Evolutionary conservation across 1,284 basidiomycete species (phyloP), one percentile per base, ranked within the genome.

Genomic region (Naganishia liquefaciens): DNA sequence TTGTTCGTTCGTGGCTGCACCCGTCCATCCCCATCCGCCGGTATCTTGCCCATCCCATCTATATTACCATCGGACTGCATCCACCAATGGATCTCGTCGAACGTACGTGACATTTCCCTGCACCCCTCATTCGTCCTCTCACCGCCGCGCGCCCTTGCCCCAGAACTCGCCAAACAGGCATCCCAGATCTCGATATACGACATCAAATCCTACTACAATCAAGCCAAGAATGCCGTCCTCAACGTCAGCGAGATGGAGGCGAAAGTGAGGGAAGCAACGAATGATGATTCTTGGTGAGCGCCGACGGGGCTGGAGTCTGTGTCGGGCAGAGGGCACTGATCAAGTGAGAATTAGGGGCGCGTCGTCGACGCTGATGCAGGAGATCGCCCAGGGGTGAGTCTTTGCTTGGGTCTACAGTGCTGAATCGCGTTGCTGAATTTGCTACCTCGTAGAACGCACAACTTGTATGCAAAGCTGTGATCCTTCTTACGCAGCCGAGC

Each of bases 241-340:
- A 98, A 98, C 81, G 84, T 97, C 67, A 91, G 89, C 70, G 95
- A 98, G 81, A 96, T 93, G 86, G 96, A 99, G 79, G 91, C 88
- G 19, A 98, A 98, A 80, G 95, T 99, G 33, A 84, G 87, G 71
- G 96, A 99, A 70, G 95, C 96, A 2, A 99, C 96, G 9, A 99
- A 97, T 73, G 93, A 98, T 75, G 96, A 99, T 70, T 88, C 95
- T 63, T 99, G 95, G 95, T 95, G 75, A 70, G 84, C 78, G 19
- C 33, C 7, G 4, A 13, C 4, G 33, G 33, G 33, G 33, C 33
- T 51, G 50, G 47, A 44, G 19, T 19, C 21, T 7, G 21, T 28
- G 27, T 25, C 2, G 23, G 3, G 25, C 5, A 30, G 25, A 21
- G 37, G 15, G 10, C 7, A 30, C 49, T 54, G 27, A 62, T 53